A percentile compares a stretch with the other conserved stretches of the same genome.
Conservation (phyloP, 352 stramenopile species). For the Pythium rishiriense region DNA sequence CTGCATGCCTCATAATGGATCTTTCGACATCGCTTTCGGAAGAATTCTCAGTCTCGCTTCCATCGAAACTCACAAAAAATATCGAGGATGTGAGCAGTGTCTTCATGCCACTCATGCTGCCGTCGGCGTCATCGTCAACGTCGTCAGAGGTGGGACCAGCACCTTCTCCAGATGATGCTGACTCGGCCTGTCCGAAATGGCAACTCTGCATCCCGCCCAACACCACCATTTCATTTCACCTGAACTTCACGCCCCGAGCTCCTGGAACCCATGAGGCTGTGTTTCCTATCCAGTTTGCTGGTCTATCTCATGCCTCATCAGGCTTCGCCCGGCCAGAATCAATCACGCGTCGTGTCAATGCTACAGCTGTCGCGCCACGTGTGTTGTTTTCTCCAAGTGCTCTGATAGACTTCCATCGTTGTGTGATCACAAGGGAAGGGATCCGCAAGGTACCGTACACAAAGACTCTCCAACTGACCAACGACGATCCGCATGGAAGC, state of each 20-base stretch:
- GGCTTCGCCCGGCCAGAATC: constrained; percentile 28
- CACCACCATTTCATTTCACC: constrained; percentile 65
- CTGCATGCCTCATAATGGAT: constrained; percentile 78
- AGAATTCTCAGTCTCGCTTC: constrained; percentile 72
- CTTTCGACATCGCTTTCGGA: constrained; percentile 42
- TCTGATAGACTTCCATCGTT: constrained; percentile 78
- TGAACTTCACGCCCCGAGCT: constrained; percentile 67
- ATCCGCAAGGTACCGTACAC: constrained; percentile 89
- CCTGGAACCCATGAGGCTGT: constrained; percentile 50
- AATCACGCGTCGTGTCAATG: constrained; percentile 51
- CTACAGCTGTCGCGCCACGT: constrained; percentile 51
- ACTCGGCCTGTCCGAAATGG: constrained; percentile 53
- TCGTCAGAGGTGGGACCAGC: not conserved
- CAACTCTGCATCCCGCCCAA: constrained; percentile 73
- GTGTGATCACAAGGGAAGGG: constrained; percentile 83
- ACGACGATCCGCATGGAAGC: constrained; percentile 44
- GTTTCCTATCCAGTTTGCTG: constrained; percentile 78
- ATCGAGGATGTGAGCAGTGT: constrained; percentile 82
- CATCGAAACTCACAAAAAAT: constrained; percentile 44
- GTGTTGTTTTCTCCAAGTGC: constrained; percentile 73
- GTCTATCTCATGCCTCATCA: constrained; percentile 30
- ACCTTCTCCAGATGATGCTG: constrained; percentile 2
- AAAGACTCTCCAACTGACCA: constrained; percentile 74
- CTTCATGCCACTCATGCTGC: constrained; percentile 58
- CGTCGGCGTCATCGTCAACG: not conserved